Evolutionary conservation across 495 filamentous ascomycete species (phyloP).

Genomic region (Bacidia rubella): DNA sequence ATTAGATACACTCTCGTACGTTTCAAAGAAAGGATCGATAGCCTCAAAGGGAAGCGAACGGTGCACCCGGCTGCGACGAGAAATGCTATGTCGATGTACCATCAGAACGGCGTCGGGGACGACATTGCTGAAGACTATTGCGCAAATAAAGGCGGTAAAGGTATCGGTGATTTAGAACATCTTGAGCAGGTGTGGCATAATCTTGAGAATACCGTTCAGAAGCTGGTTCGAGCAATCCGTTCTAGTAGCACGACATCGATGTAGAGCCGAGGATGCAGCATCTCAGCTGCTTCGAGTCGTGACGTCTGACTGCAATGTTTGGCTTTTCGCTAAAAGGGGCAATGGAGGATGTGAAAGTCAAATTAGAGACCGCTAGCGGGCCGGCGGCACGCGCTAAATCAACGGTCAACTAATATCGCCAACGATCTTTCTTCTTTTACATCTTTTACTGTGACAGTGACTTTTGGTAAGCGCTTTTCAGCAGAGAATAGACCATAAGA

Average conservation of each 20-base stretch:
- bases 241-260: constrained; percentile 2
- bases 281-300: neutral
- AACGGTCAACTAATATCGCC: no score
- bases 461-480: no score
- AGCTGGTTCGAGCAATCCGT: constrained; percentile 3
- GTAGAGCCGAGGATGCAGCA: neutral
- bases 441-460: no score
- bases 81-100: constrained; percentile 1
- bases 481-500: no score
- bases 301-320: neutral
- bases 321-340: neutral
- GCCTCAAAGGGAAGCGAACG: neutral
- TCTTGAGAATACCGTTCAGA: constrained; percentile 11
- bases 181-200: constrained; percentile 9
- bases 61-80: neutral
- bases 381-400: neutral
- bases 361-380: neutral
- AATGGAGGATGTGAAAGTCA: neutral
- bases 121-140: neutral
- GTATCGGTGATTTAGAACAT: constrained; percentile 8
- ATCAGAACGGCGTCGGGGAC: neutral
- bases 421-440: no score
- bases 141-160: neutral
- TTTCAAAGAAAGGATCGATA: constrained; percentile 8
- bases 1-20: constrained; percentile 3